These are phyloP conservation scores for Cicer yamashitae DNA, from an alignment of 306 rosid species.

Conservation along the genomic window DNA sequence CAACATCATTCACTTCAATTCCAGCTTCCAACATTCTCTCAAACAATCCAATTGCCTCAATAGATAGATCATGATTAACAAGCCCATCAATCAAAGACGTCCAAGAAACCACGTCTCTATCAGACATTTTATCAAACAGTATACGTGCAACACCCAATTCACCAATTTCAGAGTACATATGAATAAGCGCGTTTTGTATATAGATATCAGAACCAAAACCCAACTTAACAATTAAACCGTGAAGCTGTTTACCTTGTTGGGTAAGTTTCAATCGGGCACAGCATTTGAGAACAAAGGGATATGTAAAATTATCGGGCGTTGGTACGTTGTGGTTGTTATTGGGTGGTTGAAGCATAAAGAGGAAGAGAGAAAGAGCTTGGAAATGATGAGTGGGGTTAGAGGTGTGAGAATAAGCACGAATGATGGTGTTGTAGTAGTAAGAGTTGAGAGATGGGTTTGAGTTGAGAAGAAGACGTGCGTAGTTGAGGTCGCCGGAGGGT, in stretches of 20 bases:
- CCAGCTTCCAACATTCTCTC: conserved; percentile 50
- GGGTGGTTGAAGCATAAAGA: conserved; percentile 43
- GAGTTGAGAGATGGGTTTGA: conserved; percentile 48
- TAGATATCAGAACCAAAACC: conserved; percentile 50
- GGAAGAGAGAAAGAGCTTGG: conserved; percentile 52
- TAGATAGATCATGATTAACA: conserved; percentile 40
- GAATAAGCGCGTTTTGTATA: conserved; percentile 51
- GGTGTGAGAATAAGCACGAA: conserved; percentile 58
- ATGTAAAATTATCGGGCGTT: conserved; percentile 60
- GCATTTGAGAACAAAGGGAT: conserved; percentile 57
- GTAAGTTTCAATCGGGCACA: conserved; percentile 52
- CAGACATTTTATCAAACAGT: conserved; percentile 59
- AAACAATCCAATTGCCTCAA: conserved; percentile 55
- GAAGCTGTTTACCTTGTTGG: conserved; percentile 56
- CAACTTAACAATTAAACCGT: conserved; percentile 41
- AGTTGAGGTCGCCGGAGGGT: conserved; percentile 57
- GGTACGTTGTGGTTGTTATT: neutral
- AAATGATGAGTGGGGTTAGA: conserved; percentile 46
- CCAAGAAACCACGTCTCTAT: conserved; percentile 67
- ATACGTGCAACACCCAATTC: conserved; percentile 45
- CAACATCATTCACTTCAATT: conserved; percentile 52
- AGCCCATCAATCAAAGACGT: conserved; percentile 57
- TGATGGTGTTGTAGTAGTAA: conserved; percentile 60
- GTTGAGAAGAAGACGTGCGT: conserved; percentile 57
- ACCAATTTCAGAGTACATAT: conserved; percentile 48